Evolutionary conservation across 108 stramenopile genomes (phyloP), one percentile per base, ranked within the genome.

Genomic region (Epithemia pelagica): DNA sequence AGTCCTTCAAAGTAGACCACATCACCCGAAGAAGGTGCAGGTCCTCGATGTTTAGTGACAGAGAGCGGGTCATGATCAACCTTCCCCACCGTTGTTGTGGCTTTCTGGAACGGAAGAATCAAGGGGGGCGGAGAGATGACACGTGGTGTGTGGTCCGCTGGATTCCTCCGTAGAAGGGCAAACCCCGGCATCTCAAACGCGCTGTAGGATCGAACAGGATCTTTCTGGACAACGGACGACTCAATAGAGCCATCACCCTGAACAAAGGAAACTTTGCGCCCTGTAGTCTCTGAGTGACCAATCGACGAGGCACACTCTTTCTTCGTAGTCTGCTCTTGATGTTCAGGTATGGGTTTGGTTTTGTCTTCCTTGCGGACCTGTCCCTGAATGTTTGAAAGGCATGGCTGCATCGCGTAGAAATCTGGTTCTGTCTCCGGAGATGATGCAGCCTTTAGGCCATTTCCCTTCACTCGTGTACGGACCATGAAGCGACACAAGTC

Each of bases 1-100:
- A 78, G 73, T 8, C 85, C 85, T 58, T 86, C 85, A 55, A 86
- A 86, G 70, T 72, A 78, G 15, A 83, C 57, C 33, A 73, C 37
- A 56, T 85, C 84, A 20, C 81, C 84, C 53, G 52, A 51, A 25
- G 32, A 33, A 22, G 32, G 24, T 20, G 24, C 62, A 2, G 30
- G 22, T 19, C 23, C 15, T 25, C 19, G 37, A 20, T 32, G 21
- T 5, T 15, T 21, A 2, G 24, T 20, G n/a, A n/a, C 18, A 2
- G 62, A 32, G 3, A 23, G 1, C 21, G 24, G 24, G 3, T 20
- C 62, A 23, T 32, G 37, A 2, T 63, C 37, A 2, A 33, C 2
- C 21, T 32, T 51, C 32, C 23, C 37, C 23, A 37, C 32, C 23
- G 24, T 51, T 30, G 28, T 27, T 27, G 27, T 19, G 23, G 27